Base-by-base conservation (phyloP, 371 early-diverging fungal species). In the Mortierella sp. region DNA sequence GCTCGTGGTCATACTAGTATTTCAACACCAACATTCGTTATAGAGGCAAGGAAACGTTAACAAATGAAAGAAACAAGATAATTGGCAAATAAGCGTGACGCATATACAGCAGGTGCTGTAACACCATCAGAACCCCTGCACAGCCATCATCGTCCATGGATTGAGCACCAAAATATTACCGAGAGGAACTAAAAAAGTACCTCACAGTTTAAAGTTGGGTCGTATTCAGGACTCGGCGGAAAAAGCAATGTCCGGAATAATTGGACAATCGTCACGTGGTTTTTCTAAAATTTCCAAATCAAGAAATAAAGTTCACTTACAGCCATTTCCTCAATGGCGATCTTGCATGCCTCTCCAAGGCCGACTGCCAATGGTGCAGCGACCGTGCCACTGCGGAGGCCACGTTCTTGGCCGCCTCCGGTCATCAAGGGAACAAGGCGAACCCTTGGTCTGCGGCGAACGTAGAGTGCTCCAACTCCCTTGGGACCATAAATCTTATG, bases 401-500 rank as follows among this genome's bases (percentile, higher is more conserved):
- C 99, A 78, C 99, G 94, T 88, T 99, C 99, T 86, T 99, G 99
- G 4, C 99, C 99, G 81, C 99, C 99, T 64, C 99, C 99, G 53
- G 93, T 93, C 72, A 96, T 89, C 59, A 99, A 85, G 11, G 99
- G 96, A 69, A 96, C 95, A 38, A 99, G 86, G 65, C 99, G 92
- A 50, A 99, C 98, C 69, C 99, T 89, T 13, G 99, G 99, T 63
- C 98, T 89, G 76, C 99, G 92, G 53, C 99, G 94, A 15, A 98
- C 96, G 84, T 97, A 99, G 22, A 99, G 82, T 7, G 99, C 99
- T 52, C 99, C 99, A 48, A 96, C 86, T 57, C 99, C 99, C 87
- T 99, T 99, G 50, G 99, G 99, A 16, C 99, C 99, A 77, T 99
- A 99, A 47, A 99, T 84, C 86, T 99, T 99, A 86, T 99, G 99